Conservation (phyloP, 331 rosid genomes). For the Telfairia occidentalis region DNA sequence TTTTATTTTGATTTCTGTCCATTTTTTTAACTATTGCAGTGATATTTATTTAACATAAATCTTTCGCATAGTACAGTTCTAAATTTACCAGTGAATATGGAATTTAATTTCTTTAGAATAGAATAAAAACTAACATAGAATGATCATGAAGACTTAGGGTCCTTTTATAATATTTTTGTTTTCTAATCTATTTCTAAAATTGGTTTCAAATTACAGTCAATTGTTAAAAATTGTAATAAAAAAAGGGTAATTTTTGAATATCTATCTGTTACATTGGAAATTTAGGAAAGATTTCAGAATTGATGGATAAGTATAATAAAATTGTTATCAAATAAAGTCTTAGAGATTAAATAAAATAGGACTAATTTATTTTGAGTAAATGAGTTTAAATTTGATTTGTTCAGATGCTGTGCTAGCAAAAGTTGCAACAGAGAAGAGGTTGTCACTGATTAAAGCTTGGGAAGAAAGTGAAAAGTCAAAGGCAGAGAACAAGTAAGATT, state of each 20-base stretch:
- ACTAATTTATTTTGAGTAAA: not conserved
- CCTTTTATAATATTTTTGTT: not conserved
- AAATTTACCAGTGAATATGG: not conserved
- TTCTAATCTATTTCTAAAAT: not conserved
- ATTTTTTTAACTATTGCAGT: not conserved
- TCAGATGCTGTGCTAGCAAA: slow-evolving; percentile 71
- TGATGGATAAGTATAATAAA: not conserved
- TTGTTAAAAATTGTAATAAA: too few species aligned
- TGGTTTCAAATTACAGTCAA: too few species aligned
- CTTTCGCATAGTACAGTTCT: not conserved
- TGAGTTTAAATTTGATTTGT: not conserved
- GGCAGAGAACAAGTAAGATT: slow-evolving; percentile 73
- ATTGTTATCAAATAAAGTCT: not conserved
- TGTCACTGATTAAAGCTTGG: slow-evolving; percentile 84
- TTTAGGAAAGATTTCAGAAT: not conserved
- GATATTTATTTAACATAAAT: not conserved
- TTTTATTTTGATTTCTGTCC: not conserved
- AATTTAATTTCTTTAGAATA: not conserved
- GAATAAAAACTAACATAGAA: not conserved
- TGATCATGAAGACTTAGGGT: not conserved
- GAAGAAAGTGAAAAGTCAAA: slow-evolving; percentile 91
- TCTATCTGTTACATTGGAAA: too few species aligned
- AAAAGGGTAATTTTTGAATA: too few species aligned
- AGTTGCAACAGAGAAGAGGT: slow-evolving; percentile 76
- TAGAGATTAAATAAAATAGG: not conserved